phyloP scores from a whole-genome alignment of 768 basidiomycete species.

The Leucosporidium scottii region DNA sequence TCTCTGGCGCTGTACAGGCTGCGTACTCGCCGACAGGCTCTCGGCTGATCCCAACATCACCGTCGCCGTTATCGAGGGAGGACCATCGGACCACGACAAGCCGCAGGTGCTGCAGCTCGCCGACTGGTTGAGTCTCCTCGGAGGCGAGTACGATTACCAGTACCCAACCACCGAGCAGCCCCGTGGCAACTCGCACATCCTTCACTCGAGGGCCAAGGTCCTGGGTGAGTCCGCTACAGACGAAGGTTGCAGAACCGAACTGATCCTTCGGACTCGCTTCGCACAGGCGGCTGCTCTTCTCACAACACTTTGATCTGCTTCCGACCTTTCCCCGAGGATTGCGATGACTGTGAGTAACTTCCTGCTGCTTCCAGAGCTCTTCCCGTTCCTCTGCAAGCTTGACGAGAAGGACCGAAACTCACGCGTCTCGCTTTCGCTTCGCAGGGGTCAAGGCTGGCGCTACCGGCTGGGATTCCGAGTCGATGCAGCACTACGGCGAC shows the following conservation, averaged over 20 bases:
- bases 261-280: background rate
- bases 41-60: constrained; percentile 39
- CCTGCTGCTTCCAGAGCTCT: background rate
- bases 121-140: constrained; percentile 6
- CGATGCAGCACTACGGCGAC: constrained; percentile 15
- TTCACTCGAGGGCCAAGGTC: constrained; percentile 7
- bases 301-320: constrained; percentile 17
- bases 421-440: background rate
- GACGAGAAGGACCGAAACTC: background rate
- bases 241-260: background rate
- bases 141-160: background rate
- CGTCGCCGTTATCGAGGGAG: constrained; percentile 33
- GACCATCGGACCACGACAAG: constrained; percentile 2
- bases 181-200: constrained; percentile 7
- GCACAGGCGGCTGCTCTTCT: constrained; percentile 3
- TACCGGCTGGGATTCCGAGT: background rate
- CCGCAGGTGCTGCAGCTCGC: constrained; percentile 1
- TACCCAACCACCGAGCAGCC: constrained; percentile 10
- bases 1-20: constrained; percentile 33
- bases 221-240: background rate
- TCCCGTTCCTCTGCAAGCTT: background rate
- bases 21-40: constrained; percentile 45
- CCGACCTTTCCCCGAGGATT: constrained; percentile 12
- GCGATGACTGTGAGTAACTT: background rate
- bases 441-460: constrained; percentile 8